Evolutionary conservation across 352 stramenopile genomes (phyloP).

Genomic region (Phytopythium montanum): DNA sequence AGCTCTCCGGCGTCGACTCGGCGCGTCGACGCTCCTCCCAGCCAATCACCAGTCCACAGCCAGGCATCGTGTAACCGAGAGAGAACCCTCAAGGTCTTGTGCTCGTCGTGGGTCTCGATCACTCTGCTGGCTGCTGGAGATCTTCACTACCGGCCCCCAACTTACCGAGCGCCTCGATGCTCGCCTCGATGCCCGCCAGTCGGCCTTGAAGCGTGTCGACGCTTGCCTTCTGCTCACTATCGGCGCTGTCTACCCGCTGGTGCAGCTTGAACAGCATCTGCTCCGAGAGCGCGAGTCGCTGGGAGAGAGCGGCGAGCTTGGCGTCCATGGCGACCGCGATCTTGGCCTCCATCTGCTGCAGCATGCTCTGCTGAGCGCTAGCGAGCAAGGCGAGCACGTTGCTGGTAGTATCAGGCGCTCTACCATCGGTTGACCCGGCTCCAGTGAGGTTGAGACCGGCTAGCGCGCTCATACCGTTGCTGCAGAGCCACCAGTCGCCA

Average conservation of each 20-base stretch:
- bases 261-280: constrained; percentile 60
- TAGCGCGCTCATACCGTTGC: not conserved
- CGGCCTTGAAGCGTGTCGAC: not conserved
- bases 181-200: constrained; percentile 2
- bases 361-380: constrained; percentile 56
- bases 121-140: constrained; percentile 1
- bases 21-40: constrained; percentile 22
- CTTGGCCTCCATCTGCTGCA: constrained; percentile 65
- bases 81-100: not conserved
- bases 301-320: constrained; percentile 47
- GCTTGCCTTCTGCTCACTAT: constrained; percentile 4
- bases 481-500: not conserved
- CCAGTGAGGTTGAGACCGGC: not conserved
- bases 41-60: not conserved
- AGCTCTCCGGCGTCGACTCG: constrained; percentile 21
- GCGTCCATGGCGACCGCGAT: constrained; percentile 54
- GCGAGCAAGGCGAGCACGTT: constrained; percentile 42
- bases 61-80: not conserved
- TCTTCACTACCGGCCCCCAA: not conserved
- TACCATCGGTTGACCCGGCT: not conserved
- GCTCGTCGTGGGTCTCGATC: not conserved
- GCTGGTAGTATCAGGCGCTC: not conserved
- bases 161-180: constrained; percentile 3
- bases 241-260: constrained; percentile 17
- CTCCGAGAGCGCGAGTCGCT: constrained; percentile 62